Evolutionary conservation across 169 alveolate genomes (phyloP).

Genomic region (Plasmodium chabaudi): DNA sequence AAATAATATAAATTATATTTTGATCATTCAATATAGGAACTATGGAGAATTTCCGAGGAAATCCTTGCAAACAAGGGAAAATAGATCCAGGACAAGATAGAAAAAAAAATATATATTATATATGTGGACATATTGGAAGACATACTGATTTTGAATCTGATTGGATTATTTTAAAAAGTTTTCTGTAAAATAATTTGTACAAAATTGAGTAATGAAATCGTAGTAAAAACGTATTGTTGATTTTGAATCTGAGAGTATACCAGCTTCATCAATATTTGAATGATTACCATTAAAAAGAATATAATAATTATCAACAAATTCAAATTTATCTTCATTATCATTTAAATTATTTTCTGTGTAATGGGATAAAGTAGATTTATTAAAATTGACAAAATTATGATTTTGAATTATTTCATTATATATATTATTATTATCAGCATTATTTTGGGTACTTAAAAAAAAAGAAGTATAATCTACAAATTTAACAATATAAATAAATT

Average conservation of each 20-base stretch:
- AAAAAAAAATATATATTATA: constrained; percentile 1
- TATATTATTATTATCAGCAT: constrained; percentile 5
- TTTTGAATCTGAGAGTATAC: constrained; percentile 35
- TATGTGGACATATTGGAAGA: not conserved
- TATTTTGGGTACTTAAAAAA: constrained; percentile 43
- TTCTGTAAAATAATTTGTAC: constrained; percentile 15
- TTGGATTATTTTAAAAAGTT: constrained; percentile 14
- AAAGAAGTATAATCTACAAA: constrained; percentile 48
- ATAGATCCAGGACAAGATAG: too few species aligned
- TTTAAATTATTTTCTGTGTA: not conserved
- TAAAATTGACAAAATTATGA: constrained; percentile 8
- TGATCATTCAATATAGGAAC: constrained; percentile 20
- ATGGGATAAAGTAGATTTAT: constrained; percentile 12
- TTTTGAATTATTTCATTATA: constrained; percentile 23
- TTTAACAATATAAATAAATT: constrained; percentile 49
- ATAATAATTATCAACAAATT: constrained; percentile 43
- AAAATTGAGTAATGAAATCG: constrained; percentile 22
- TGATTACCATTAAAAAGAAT: constrained; percentile 52
- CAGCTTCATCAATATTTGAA: constrained; percentile 3
- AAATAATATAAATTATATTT: not conserved
- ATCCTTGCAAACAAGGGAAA: constrained; percentile 5
- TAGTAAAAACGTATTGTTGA: constrained; percentile 54
- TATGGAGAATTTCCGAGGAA: constrained; percentile 59
- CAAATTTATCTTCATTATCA: constrained; percentile 22
- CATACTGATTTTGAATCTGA: not conserved